Evolutionary conservation across 2,329 filamentous ascomycete species (phyloP), one percentile per base, ranked within the genome.

Genomic region (Xylaria sp.): DNA sequence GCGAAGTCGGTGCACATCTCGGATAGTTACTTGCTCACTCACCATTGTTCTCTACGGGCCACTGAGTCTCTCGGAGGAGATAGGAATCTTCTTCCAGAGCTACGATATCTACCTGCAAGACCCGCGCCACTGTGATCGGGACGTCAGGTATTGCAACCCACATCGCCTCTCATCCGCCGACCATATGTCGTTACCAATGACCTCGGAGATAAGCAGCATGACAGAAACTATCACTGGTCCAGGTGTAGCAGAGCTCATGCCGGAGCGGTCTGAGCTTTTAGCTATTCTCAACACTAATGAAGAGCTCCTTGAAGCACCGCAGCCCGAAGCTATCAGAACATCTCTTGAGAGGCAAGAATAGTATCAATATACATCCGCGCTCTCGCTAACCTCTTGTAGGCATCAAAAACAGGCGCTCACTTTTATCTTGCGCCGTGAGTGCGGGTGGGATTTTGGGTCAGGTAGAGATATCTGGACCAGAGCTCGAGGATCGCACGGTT

Each of bases 91-190:
- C 69, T 78, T 28, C 3, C 28, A 28, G 28, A 28, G 28, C 28
- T 28, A 28, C 28, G 28, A 79, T 0, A 58, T 80, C 0, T 81
- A 76, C 56, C 68, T 82, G 0, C 81, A 82, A 34, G 80, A 82
- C 58, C 80, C 80, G 1, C 48, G 58, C 3, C 63, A 69, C 1
- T 79, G 77, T 18, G 66, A 78, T 37, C 23, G 46, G 2, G 68
- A 81, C 10, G 74, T 75, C 1, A 72, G 13, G 51, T 82, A 82
- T 56, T 77, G 74, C 64, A 82, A 82, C 48, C 80, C 81, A 12
- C 80, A 82, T 20, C 70, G 78, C 0, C 74, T 82, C 0, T 79
- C 79, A 41, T 82, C 3, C n/a, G 20, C 39, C 20, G 63, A 66
- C 50, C 20, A 37, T 28, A 13, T 37, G 56, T 65, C 57, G 37